These are phyloP conservation scores for Brassica cretica DNA, from an alignment of 345 rosid genomes.

Conservation along the genomic window DNA sequence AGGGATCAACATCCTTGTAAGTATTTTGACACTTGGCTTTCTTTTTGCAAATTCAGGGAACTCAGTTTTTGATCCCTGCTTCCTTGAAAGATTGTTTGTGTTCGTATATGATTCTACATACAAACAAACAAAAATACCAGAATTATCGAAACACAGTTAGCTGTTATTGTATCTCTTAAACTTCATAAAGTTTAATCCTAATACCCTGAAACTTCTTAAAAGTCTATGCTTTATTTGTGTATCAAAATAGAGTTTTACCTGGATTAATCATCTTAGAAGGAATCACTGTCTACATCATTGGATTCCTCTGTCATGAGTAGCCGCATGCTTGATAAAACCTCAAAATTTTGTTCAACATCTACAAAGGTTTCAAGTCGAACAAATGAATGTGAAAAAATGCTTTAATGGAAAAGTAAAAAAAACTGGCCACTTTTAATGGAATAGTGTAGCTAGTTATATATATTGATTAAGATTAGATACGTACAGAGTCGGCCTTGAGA, in stretches of 20 bases:
- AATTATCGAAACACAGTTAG: background rate
- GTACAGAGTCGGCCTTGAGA: too few species aligned
- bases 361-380: conserved; percentile 10
- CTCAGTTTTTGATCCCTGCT: too few species aligned
- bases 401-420: too few species aligned
- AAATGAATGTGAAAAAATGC: background rate
- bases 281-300: conserved; percentile 69
- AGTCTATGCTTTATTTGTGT: background rate
- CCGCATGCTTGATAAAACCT: conserved; percentile 97
- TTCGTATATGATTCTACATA: too few species aligned
- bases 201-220: background rate
- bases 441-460: too few species aligned
- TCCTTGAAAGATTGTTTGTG: too few species aligned
- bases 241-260: conserved; percentile 46
- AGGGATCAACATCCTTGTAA: too few species aligned
- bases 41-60: too few species aligned
- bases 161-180: background rate
- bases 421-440: too few species aligned
- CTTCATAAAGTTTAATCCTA: background rate
- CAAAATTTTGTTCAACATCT: conserved; percentile 21
- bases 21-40: too few species aligned
- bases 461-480: too few species aligned
- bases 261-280: conserved; percentile 82
- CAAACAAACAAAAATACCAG: background rate
- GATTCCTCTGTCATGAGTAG: conserved; percentile 96